Base-by-base conservation (phyloP, 768 basidiomycete species). In the Boletus rubroflammeus region DNA sequence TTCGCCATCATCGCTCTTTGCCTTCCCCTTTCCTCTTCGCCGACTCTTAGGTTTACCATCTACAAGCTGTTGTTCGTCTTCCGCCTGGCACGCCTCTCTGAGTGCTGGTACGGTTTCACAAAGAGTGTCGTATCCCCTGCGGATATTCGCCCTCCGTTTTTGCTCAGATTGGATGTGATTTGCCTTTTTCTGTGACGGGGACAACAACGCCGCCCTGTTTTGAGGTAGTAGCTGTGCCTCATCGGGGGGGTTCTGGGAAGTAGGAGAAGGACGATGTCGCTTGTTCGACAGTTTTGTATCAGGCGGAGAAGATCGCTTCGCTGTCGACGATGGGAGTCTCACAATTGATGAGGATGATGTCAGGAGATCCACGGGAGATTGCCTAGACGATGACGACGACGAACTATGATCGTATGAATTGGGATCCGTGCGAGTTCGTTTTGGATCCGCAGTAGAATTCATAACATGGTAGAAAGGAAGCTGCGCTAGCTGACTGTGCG, bases 151-250 rank as follows among this genome's bases (percentile, higher is more conserved):
- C 31, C 94, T 83, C 25, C 94, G 85, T 70, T 95, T 95, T 75
- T 96, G 93, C 73, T 97, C 94, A 2, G 86, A 89, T 62, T 91
- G 88, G 60, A 97, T 96, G 65, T 97, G 93, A 63, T 95, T 95
- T 38, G 88, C 88, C 67, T 94, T 91, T 68, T 95, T 95, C 76
- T 94, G 90, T 2, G 87, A 85, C 0, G 89, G 82, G 2, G 87
- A 85, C 25, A 95, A 79, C 25, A 93, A 76, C 8, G 72, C 36
- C 0, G 51, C 14, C 47, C 55, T 56, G 21, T 55, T 59, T 5
- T 60, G 57, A 43, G 59, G 55, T 14, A 39, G 21, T 40, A 42
- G 28, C 15, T 54, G 60, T 21, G 58, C n/a, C 13, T 67, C 57
- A 32, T 59, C 57, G 6, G 41, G 19, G 25, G 47, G 26, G 28